Evolutionary conservation across 345 rosid genomes (phyloP).

Genomic region (Melaleuca alternifolia): DNA sequence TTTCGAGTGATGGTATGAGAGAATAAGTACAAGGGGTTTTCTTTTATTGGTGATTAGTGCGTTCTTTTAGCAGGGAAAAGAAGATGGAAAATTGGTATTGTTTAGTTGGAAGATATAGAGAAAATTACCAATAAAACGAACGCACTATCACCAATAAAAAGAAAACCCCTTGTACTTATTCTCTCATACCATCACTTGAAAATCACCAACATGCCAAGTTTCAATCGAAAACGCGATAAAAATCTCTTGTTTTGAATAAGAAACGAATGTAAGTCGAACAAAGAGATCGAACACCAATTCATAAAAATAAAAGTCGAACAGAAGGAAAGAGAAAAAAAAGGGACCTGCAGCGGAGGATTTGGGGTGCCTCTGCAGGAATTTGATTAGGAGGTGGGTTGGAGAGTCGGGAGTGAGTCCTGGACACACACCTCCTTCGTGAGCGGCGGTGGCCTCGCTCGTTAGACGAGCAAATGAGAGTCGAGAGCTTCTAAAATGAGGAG

Average conservation of each 20-base stretch:
- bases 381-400: too few species aligned
- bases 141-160: not conserved
- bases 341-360: slow-evolving; percentile 15
- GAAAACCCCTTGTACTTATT: not conserved
- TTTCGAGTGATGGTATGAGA: not conserved
- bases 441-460: too few species aligned
- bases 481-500: too few species aligned
- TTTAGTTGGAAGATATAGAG: not conserved
- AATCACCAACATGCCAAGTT: not conserved
- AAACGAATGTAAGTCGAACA: not conserved
- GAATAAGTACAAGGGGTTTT: not conserved
- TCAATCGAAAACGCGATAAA: not conserved
- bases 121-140: too few species aligned
- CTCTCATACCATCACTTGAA: not conserved
- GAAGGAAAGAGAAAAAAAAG: not conserved
- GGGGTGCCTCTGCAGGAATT: slow-evolving; percentile 52
- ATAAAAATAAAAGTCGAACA: not conserved
- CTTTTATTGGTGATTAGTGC: not conserved
- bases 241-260: not conserved
- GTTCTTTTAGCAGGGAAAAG: not conserved
- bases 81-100: not conserved
- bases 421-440: too few species aligned
- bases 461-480: too few species aligned
- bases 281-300: not conserved
- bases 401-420: too few species aligned